phyloP scores from a whole-genome alignment of 768 basidiomycete species.

The Naganishia kalamii region DNA sequence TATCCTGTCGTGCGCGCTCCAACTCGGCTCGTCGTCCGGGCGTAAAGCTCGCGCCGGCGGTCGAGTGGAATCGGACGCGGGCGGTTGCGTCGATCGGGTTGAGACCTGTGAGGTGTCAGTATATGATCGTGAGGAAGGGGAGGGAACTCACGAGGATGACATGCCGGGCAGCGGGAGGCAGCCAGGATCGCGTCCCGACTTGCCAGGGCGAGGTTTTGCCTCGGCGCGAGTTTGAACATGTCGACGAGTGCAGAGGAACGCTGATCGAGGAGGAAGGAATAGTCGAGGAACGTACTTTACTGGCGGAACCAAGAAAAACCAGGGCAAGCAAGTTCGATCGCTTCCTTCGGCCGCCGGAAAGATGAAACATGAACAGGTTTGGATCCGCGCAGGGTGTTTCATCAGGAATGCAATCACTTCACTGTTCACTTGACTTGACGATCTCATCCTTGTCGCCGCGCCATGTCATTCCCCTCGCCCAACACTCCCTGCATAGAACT shows the following conservation, averaged over 20 bases:
- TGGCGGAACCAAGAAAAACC: too few relatives aligned
- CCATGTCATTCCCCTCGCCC: neutral
- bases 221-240: slow-evolving; percentile 15
- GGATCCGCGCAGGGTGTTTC: too few relatives aligned
- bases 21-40: too few relatives aligned
- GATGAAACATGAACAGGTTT: too few relatives aligned
- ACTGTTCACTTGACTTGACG: neutral
- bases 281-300: too few relatives aligned
- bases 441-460: neutral
- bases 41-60: too few relatives aligned
- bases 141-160: slow-evolving; percentile 18
- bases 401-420: too few relatives aligned
- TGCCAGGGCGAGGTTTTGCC: neutral
- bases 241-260: neutral
- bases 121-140: neutral
- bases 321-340: too few relatives aligned
- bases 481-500: neutral
- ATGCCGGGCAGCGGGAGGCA: slow-evolving; percentile 13
- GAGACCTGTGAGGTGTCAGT: neutral
- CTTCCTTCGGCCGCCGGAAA: too few relatives aligned
- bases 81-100: too few relatives aligned
- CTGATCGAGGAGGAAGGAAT: neutral
- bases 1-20: too few relatives aligned
- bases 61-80: too few relatives aligned
- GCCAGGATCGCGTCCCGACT: neutral